Evolutionary conservation across 768 basidiomycete genomes (phyloP), one percentile per base, ranked within the genome.

Genomic region (Lactifluus subvellereus): DNA sequence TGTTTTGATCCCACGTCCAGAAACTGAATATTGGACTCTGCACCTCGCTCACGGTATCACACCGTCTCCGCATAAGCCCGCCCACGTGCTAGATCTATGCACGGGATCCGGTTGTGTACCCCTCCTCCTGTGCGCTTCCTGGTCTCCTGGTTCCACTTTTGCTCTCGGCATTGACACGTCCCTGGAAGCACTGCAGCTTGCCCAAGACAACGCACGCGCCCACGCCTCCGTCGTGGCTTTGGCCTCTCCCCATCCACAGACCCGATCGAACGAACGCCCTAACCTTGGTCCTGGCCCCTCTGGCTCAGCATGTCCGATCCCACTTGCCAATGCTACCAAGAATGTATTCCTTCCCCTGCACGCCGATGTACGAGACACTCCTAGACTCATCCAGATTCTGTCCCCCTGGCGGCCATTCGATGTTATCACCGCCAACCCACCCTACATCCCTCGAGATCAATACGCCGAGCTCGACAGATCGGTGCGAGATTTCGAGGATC

Each of bases 51-150:
- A 80, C 13, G 69, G 71, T n/a, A 69, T 83, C 55, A 64, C 73
- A 3, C 78, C 79, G 8, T 71, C 73, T 16, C 67, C 73, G 43
- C 66, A 73, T 59, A 71, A 67, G 53, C 42, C 62, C 14, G 37
- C 42, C 11, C 75, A 75, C 35, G 74, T 95, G 32, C 78, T 98
- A 37, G 96, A 99, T 75, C 83, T 98, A 50, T 94, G 95, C 72
- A 96, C 94, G 6, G 96, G 96, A 51, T 84, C 92, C 0, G 96
- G 90, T 14, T 94, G 94, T 72, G 94, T 98, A 55, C 89, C 94
- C 2, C 81, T 97, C 47, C 78, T 92, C n/a, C 78, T 98, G 18
- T 86, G 85, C 69, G 80, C 86, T 67, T 74, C 84, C 52, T 83
- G 84, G 75, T 82, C 84, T 16, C 73, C 77, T 50, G 84, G 82